A percentile compares a stretch with the other conserved stretches of the same genome.
phyloP scores from a whole-genome alignment of 2,329 filamentous ascomycete species.

The Calonectria montana region DNA sequence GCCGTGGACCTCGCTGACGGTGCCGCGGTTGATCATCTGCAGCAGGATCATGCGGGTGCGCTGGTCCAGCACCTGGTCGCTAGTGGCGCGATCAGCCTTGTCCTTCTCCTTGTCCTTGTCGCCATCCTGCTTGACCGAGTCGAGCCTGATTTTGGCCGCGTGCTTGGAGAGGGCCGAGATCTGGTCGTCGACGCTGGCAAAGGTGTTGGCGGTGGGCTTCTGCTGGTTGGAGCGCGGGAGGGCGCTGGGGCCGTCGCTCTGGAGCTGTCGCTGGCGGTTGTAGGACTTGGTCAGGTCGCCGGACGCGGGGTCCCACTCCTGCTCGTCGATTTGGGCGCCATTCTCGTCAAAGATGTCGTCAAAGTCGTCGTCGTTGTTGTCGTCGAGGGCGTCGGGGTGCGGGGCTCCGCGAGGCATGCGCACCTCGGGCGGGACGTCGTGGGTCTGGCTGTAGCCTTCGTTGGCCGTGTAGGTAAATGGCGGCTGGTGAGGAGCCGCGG shows the following conservation, averaged over 20 bases:
- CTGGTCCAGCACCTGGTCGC: constrained; percentile 93
- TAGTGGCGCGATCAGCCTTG: constrained; percentile 92
- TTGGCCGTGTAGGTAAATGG: constrained; percentile 57
- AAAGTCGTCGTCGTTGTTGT: constrained; percentile 39
- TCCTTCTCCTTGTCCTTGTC: constrained; percentile 74
- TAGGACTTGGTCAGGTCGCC: constrained; percentile 86
- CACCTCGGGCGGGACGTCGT: constrained; percentile 48
- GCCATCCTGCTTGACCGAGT: constrained; percentile 66
- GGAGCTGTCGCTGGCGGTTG: constrained; percentile 82
- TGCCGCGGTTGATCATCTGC: constrained; percentile 93
- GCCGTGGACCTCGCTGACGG: constrained; percentile 92
- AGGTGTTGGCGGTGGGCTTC: constrained; percentile 82
- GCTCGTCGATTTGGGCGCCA: constrained; percentile 69
- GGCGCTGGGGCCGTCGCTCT: constrained; percentile 59
- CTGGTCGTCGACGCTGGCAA: constrained; percentile 86
- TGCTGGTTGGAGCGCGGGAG: constrained; percentile 81
- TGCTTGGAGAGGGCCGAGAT: constrained; percentile 86
- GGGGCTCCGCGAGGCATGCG: constrained; percentile 43
- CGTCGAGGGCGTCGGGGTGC: constrained; percentile 34
- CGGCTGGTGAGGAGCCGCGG: constrained; percentile 58
- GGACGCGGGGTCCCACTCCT: constrained; percentile 69
- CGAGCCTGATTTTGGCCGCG: constrained; percentile 85
- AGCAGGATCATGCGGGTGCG: constrained; percentile 94
- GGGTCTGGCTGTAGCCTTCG: constrained; percentile 56
- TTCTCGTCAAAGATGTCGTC: constrained; percentile 53